Conservation (phyloP, 83 land plant genomes). For the Picea mariana region DNA sequence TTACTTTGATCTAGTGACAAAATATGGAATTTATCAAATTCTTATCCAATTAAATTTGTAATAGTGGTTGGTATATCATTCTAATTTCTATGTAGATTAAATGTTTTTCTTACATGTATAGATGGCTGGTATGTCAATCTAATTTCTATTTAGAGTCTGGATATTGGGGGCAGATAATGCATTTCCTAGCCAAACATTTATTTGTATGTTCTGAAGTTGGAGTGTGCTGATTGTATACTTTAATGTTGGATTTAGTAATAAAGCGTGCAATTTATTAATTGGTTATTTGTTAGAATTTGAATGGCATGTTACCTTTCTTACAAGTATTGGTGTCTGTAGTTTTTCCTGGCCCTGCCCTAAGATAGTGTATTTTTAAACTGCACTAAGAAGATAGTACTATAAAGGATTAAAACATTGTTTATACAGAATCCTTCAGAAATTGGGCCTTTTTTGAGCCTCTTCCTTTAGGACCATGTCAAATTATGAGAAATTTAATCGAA, state of each 20-base stretch:
- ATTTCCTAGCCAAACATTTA: background rate
- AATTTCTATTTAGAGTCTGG: background rate
- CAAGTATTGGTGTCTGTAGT: background rate
- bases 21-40: background rate
- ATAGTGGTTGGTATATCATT: background rate
- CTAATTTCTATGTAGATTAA: background rate
- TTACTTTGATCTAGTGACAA: background rate
- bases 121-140: background rate
- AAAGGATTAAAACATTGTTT: too few species aligned
- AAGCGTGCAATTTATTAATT: background rate
- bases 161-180: background rate
- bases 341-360: background rate
- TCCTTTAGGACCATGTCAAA: background rate
- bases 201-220: background rate
- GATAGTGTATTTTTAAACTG: background rate
- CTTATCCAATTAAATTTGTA: background rate
- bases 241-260: too few species aligned
- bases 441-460: too few species aligned
- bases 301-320: background rate
- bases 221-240: background rate
- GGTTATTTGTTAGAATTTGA: background rate
- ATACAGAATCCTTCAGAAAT: too few species aligned
- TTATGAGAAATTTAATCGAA: background rate
- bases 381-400: background rate
- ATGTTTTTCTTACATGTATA: background rate